Evolutionary conservation across 768 basidiomycete species (phyloP).

Genomic region (Termitomyces sp.): DNA sequence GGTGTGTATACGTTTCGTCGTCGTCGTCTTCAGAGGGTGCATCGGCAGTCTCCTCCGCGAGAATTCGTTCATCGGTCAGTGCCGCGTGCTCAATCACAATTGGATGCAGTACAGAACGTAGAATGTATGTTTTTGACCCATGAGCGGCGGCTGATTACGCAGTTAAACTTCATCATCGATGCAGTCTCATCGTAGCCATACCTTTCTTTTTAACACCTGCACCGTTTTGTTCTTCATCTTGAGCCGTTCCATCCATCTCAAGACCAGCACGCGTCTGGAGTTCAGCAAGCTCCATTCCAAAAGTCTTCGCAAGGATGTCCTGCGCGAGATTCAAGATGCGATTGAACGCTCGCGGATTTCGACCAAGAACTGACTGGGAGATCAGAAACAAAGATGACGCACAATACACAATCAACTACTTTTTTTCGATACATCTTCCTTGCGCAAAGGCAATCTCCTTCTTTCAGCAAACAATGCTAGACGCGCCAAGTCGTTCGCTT

Average conservation of each 20-base stretch:
- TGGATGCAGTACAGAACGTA: constrained; percentile 68
- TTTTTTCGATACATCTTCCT: constrained; percentile 88
- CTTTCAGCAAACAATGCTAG: constrained; percentile 81
- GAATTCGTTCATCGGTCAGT: constrained; percentile 46
- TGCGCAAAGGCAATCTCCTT: constrained; percentile 54
- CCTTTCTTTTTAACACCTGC: constrained; percentile 67
- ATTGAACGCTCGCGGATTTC: constrained; percentile 55
- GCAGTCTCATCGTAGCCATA: constrained; percentile 12
- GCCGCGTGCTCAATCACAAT: constrained; percentile 58
- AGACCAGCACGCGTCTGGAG: constrained; percentile 57
- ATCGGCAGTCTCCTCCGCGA: constrained; percentile 40
- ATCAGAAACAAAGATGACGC: not conserved
- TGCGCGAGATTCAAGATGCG: constrained; percentile 62
- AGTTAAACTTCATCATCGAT: not conserved
- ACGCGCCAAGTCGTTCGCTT: constrained; percentile 68
- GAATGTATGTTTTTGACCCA: constrained; percentile 76
- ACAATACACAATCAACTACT: constrained; percentile 29
- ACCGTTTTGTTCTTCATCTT: constrained; percentile 42
- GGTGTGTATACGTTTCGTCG: constrained; percentile 36
- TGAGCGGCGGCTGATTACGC: constrained; percentile 36
- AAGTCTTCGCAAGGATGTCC: constrained; percentile 49
- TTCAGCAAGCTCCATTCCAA: constrained; percentile 85
- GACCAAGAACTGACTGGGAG: constrained; percentile 24
- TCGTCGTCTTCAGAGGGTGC: constrained; percentile 45
- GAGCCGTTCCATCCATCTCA: constrained; percentile 35